A percentile compares a stretch with the other conserved stretches of the same genome.
phyloP scores from a whole-genome alignment of 192 early-diverging fungal genomes.

The Podila verticillata region DNA sequence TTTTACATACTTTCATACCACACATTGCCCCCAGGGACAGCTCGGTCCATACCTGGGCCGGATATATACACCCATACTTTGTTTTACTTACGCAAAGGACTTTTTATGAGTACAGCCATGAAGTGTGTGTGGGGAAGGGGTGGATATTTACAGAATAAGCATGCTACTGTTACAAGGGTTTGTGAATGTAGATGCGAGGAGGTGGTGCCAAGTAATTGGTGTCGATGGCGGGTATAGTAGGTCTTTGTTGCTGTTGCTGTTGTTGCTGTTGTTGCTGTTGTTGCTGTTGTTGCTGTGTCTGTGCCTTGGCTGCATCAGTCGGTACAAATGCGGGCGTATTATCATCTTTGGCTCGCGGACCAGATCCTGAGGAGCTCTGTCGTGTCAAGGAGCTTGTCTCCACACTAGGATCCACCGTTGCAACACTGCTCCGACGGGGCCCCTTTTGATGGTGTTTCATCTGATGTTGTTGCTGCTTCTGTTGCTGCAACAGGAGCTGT shows the following conservation, averaged over 20 bases:
- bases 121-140: no score
- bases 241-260: neutral
- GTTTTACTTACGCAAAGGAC: no score
- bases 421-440: neutral
- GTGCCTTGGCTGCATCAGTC: neutral
- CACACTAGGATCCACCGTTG: neutral
- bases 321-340: no score
- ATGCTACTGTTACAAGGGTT: slow-evolving; percentile 25
- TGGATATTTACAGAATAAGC: no score
- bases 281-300: neutral
- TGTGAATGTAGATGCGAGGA: slow-evolving; percentile 41
- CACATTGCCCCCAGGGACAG: no score
- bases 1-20: no score
- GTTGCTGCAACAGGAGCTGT: slow-evolving; percentile 23
- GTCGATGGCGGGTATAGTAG: slow-evolving; percentile 30
- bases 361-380: no score
- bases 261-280: neutral
- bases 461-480: slow-evolving; percentile 8
- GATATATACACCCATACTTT: no score
- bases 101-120: no score
- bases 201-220: slow-evolving; percentile 42
- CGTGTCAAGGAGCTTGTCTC: neutral
- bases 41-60: no score
- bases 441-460: neutral
- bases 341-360: no score